Base-by-base conservation (phyloP, 176 grass and related monocot genomes). In the Musa itinerans region DNA sequence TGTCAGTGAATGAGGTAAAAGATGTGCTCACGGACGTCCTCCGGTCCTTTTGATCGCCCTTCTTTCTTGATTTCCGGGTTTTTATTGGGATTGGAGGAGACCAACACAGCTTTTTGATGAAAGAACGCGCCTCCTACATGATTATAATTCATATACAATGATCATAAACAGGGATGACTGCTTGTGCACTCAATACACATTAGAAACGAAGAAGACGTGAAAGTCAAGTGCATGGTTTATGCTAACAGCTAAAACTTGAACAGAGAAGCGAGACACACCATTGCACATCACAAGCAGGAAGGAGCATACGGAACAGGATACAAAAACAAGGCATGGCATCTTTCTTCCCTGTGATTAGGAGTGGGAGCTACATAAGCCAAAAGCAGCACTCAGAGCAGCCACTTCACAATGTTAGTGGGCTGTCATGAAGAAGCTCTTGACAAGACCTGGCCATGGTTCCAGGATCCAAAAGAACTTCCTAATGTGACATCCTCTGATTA, bases 31-130 rank as follows among this genome's bases (percentile, higher is more conserved):
- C 52, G 71, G 53, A 74, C 55, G 43, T 56, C 53, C 72, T 58
- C 53, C 12, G 3, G 72, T 74, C 53, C 53, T 74, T 74, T 74
- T 57, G 22, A 29, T 57, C 21, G n/a, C 53, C 27, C 53, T 34
- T 52, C 72, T 74, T 74, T 74, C 72, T 74, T 50, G 16, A 74
- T 27, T 74, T 57, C 50, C 19, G 52, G 27, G 72, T 15, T 56
- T 23, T 74, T 57, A 58, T 74, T 74, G 72, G 72, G 72, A 74
- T 74, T 74, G 72, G 53, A 56, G 72, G 3, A 57, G 50, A 74
- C 52, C 72, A 57, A 29, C 9, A 19, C 13, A 73, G 23, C 50
- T 54, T 54, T 54, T 4, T 13, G 20, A 54, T 14, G 51, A 74
- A n/a, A 74, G 57, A 74, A 74, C 4, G 52, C 23, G 27, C 25